These are phyloP conservation scores for Nematodospora anomalae DNA, from an alignment of 1,139 yeast species.

Conservation along the genomic window DNA sequence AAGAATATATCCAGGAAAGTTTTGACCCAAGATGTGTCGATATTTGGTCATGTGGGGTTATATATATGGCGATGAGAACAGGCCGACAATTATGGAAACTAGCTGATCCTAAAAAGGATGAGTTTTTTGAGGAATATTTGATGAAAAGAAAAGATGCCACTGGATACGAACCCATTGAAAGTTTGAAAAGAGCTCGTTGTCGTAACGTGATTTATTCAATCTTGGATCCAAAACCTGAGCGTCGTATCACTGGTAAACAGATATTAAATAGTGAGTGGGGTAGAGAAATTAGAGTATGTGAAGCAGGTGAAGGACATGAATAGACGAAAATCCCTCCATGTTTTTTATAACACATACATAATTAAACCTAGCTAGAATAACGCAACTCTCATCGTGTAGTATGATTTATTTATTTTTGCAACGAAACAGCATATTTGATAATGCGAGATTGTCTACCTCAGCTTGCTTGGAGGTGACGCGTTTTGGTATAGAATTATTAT, in stretches of 20 bases:
- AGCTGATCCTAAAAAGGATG: constrained; percentile 76
- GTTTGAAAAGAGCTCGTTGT: constrained; percentile 78
- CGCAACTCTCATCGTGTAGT: too few species aligned
- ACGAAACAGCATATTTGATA: too few species aligned
- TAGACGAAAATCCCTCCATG: too few species aligned
- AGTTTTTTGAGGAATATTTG: constrained; percentile 71
- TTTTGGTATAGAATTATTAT: too few species aligned
- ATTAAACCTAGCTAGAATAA: too few species aligned
- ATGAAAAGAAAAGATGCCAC: constrained; percentile 72
- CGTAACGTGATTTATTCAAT: constrained; percentile 90
- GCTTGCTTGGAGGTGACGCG: too few species aligned
- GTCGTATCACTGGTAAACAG: constrained; percentile 88
- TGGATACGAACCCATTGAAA: constrained; percentile 91
- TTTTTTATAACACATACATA: too few species aligned
- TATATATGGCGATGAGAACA: constrained; percentile 97
- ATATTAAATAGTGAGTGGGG: constrained; percentile 95
- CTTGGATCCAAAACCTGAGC: constrained; percentile 82
- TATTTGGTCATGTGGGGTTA: constrained; percentile 96
- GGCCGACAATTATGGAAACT: constrained; percentile 92
- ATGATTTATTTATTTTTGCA: too few species aligned
- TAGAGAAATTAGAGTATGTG: constrained; percentile 72
- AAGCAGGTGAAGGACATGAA: constrained; percentile 49
- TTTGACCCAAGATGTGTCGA: constrained; percentile 93
- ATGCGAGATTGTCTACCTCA: too few species aligned
- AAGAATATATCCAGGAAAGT: constrained; percentile 71